Evolutionary conservation across 2,329 filamentous ascomycete species (phyloP).

Genomic region (Fusarium camptoceras): DNA sequence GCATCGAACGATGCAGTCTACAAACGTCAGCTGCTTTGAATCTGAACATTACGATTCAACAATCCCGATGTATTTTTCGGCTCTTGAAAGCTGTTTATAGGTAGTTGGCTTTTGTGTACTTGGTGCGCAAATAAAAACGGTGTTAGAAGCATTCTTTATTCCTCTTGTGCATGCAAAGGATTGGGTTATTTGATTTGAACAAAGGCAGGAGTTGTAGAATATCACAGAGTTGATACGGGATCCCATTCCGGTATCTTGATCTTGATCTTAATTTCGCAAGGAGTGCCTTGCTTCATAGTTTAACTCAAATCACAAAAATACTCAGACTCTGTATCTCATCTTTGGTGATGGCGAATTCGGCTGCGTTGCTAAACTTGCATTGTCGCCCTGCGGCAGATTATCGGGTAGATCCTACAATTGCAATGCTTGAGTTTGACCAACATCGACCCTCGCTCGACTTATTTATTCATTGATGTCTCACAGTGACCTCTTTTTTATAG

Average conservation of each 20-base stretch:
- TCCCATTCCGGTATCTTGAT: neutral
- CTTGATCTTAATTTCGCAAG: neutral
- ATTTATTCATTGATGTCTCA: neutral
- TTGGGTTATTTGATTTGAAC: conserved; percentile 8
- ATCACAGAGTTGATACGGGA: conserved; percentile 4
- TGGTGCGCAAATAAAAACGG: conserved; percentile 35
- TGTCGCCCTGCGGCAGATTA: conserved; percentile 19
- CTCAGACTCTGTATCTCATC: neutral
- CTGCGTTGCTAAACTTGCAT: neutral
- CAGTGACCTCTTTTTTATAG: neutral
- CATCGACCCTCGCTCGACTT: neutral
- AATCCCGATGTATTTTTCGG: conserved; percentile 16
- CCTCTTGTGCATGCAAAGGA: conserved; percentile 6
- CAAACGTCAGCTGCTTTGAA: conserved; percentile 26
- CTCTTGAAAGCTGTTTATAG: conserved; percentile 16
- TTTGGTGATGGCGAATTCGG: neutral
- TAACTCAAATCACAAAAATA: neutral
- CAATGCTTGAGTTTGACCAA: neutral
- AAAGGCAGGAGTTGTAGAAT: conserved; percentile 4
- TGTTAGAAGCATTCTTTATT: conserved; percentile 20
- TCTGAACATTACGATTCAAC: conserved; percentile 12
- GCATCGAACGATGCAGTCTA: conserved; percentile 10
- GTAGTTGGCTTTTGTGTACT: conserved; percentile 28
- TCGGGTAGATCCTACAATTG: conserved; percentile 9
- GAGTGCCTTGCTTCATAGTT: neutral